Conservation (phyloP, 169 alveolate genomes). For the Plasmodium gonderi region DNA sequence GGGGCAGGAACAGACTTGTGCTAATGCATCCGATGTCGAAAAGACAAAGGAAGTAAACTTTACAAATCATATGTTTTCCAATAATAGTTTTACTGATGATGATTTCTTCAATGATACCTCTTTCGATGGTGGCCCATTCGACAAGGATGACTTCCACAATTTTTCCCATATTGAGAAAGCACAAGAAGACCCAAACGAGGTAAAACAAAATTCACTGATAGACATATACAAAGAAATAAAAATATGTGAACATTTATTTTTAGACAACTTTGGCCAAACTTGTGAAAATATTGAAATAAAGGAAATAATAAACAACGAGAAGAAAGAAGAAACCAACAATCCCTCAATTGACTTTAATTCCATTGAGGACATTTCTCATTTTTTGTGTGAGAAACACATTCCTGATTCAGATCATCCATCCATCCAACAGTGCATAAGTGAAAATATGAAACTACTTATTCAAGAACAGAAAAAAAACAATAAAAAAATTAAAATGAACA, state of each 20-base stretch:
- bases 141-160: slow-evolving; percentile 13
- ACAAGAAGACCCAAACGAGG: slow-evolving; percentile 1
- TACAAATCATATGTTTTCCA: neutral
- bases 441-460: slow-evolving; percentile 10
- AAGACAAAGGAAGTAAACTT: neutral
- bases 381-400: neutral
- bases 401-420: neutral
- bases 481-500: slow-evolving; percentile 60
- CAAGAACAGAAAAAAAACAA: slow-evolving; percentile 44
- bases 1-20: no score
- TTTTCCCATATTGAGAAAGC: slow-evolving; percentile 68
- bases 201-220: neutral
- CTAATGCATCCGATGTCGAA: neutral
- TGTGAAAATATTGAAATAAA: slow-evolving; percentile 16
- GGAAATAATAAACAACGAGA: neutral
- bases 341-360: slow-evolving; percentile 8
- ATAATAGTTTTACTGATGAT: neutral
- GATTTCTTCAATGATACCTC: neutral
- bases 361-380: slow-evolving; percentile 29
- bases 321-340: neutral
- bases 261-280: slow-evolving; percentile 1
- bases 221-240: slow-evolving; percentile 62
- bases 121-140: neutral
- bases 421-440: neutral
- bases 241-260: slow-evolving; percentile 45